Evolutionary conservation across 2,329 filamentous ascomycete species (phyloP).

Genomic region (Rosellinia necatrix): DNA sequence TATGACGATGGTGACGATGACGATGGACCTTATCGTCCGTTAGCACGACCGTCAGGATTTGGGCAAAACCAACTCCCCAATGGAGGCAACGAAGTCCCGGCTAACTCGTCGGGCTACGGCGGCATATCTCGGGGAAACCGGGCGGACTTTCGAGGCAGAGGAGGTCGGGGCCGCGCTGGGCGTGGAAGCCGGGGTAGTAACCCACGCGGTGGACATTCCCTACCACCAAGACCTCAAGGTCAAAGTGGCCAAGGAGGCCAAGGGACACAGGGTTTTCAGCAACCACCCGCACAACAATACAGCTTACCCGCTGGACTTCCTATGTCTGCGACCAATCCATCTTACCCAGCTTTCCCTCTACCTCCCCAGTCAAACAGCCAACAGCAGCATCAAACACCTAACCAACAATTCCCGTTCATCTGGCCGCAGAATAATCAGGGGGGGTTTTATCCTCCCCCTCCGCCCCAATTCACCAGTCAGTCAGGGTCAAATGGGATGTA

Average conservation of each 20-base stretch:
- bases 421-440: conserved; percentile 46
- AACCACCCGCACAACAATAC: conserved; percentile 42
- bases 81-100: conserved; percentile 47
- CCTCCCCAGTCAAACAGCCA: conserved; percentile 41
- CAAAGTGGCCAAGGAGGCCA: conserved; percentile 26
- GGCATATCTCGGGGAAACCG: conserved; percentile 47
- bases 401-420: conserved; percentile 50
- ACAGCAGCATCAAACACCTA: conserved; percentile 37
- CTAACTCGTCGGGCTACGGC: conserved; percentile 34
- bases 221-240: conserved; percentile 42
- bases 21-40: conserved; percentile 72
- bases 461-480: conserved; percentile 48
- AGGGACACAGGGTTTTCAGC: conserved; percentile 41
- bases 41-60: conserved; percentile 70
- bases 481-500: conserved; percentile 49
- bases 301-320: conserved; percentile 35
- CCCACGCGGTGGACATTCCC: conserved; percentile 50
- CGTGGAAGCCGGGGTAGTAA: conserved; percentile 47
- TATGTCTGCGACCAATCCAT: conserved; percentile 44
- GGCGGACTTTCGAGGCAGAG: conserved; percentile 53
- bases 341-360: conserved; percentile 30
- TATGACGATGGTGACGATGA: conserved; percentile 73
- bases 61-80: conserved; percentile 51
- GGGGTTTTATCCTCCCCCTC: conserved; percentile 43
- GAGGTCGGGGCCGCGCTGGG: conserved; percentile 46